Conservation (phyloP, 139 green algal species). For the Chlorella sp. region DNA sequence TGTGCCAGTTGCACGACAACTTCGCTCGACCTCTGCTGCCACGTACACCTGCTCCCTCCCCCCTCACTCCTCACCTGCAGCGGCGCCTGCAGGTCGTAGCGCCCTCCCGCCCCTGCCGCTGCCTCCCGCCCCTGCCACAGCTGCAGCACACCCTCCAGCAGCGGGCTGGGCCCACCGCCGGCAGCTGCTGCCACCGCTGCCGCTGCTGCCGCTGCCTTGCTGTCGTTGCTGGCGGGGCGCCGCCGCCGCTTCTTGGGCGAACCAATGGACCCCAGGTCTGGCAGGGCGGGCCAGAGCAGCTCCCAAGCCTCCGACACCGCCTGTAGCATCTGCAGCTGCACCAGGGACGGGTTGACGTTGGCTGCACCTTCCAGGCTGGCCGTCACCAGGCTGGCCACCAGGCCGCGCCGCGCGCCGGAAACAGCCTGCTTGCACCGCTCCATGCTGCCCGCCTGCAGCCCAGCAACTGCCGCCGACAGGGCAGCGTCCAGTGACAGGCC, state of each 20-base stretch:
- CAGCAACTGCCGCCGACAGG: constrained; percentile 43
- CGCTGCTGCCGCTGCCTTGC: neutral
- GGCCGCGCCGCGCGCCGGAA: constrained; percentile 2
- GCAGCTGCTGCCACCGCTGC: neutral
- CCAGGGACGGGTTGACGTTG: constrained; percentile 57
- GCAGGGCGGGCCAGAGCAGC: constrained; percentile 22
- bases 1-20: too few species aligned
- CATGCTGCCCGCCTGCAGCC: constrained; percentile 44
- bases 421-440: constrained; percentile 47
- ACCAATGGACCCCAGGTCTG: constrained; percentile 11
- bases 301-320: constrained; percentile 55
- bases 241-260: constrained; percentile 26
- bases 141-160: constrained; percentile 2
- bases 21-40: too few species aligned
- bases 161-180: neutral
- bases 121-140: constrained; percentile 25
- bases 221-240: neutral
- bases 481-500: constrained; percentile 20
- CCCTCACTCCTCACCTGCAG: constrained; percentile 38
- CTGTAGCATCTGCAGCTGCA: constrained; percentile 71
- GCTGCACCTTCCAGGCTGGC: constrained; percentile 53
- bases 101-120: constrained; percentile 4
- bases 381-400: constrained; percentile 35
- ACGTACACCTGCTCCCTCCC: neutral
- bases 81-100: constrained; percentile 62